A percentile compares a stretch with the other conserved stretches of the same genome.
phyloP scores from a whole-genome alignment of 1,284 basidiomycete species.

The Cutaneotrichosporon cyanovorans region DNA sequence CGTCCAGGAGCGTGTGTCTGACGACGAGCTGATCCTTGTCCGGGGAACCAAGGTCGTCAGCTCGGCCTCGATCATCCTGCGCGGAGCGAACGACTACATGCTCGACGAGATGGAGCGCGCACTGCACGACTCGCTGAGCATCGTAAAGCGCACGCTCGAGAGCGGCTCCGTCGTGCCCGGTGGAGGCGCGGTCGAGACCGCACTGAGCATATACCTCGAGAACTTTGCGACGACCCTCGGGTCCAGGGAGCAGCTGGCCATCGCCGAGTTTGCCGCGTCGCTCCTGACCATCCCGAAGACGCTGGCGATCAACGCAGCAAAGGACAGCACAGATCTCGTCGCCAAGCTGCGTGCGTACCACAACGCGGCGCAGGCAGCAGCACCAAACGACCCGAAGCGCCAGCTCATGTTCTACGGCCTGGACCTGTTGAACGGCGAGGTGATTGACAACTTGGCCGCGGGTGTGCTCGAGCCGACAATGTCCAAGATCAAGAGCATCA shows the following conservation, averaged over 20 bases:
- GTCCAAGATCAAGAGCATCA: constrained; percentile 93
- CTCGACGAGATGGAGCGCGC: constrained; percentile 99
- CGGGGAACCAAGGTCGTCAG: constrained; percentile 96
- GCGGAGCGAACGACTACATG: constrained; percentile 99
- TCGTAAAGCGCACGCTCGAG: constrained; percentile 96
- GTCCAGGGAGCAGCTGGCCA: constrained; percentile 94
- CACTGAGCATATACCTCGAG: constrained; percentile 93
- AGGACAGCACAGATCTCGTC: constrained; percentile 95
- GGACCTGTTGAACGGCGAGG: constrained; percentile 87
- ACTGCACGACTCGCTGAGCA: constrained; percentile 86
- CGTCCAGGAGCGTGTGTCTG: constrained; percentile 92
- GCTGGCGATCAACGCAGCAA: constrained; percentile 94
- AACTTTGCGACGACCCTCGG: constrained; percentile 98
- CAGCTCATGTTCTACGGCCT: constrained; percentile 88
- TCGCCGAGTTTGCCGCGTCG: constrained; percentile 93
- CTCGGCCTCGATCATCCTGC: constrained; percentile 84
- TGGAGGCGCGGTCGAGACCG: constrained; percentile 95
- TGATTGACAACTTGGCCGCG: constrained; percentile 87
- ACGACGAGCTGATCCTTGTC: constrained; percentile 94
- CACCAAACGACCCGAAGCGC: constrained; percentile 88
- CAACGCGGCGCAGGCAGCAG: constrained; percentile 89
- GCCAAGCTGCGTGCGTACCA: constrained; percentile 96
- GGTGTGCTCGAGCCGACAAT: constrained; percentile 95
- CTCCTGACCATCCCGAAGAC: constrained; percentile 94
- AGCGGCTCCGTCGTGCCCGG: constrained; percentile 94